Evolutionary conservation across 2,329 filamentous ascomycete genomes (phyloP), one percentile per base, ranked within the genome.

Genomic region (Aureobasidium zeae): DNA sequence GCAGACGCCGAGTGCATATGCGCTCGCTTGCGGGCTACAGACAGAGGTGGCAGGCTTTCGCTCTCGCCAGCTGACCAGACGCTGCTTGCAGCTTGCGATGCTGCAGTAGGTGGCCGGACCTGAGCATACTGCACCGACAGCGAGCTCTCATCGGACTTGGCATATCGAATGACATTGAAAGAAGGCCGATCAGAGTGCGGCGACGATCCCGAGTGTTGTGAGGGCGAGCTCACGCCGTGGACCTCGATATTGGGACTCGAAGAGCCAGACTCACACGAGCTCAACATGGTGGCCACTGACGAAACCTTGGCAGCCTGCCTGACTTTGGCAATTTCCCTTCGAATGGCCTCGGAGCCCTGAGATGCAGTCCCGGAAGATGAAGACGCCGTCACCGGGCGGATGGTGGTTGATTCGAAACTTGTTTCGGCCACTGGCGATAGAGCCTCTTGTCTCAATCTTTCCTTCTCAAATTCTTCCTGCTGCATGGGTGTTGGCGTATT

Each of bases 11-110:
- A 50, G 15, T 50, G 46, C 45, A 48, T 41, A 30, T 47, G 52
- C 22, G 52, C 44, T 47, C 57, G 51, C 46, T 57, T 60, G 44
- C 53, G 56, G 5, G 59, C 54, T 13, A 62, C 52, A 16, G 53
- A 49, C n/a, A 63, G 46, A n/a, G 57, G 53, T 22, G 58, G 55
- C 8, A 59, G 49, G 10, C 55, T 55, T 30, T 56, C 57, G 34
- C 48, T 46, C 8, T 47, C 47, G 16, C 44, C 44, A 6, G 43
- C 29, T 15, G 46, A 35, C 48, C 48, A 50, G 10, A 35, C 30
- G 32, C 48, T 50, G 37, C 42, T 48, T 20, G 38, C 43, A 29
- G 48, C 48, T 12, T 28, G 26, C 2, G 48, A 47, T 12, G 48
- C 36, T 13, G 39, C 44, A 6, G 48, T 47, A 19, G 48, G 34